Evolutionary conservation across 2,329 filamentous ascomycete species (phyloP).

Genomic region (Phialocephala subalpina): DNA sequence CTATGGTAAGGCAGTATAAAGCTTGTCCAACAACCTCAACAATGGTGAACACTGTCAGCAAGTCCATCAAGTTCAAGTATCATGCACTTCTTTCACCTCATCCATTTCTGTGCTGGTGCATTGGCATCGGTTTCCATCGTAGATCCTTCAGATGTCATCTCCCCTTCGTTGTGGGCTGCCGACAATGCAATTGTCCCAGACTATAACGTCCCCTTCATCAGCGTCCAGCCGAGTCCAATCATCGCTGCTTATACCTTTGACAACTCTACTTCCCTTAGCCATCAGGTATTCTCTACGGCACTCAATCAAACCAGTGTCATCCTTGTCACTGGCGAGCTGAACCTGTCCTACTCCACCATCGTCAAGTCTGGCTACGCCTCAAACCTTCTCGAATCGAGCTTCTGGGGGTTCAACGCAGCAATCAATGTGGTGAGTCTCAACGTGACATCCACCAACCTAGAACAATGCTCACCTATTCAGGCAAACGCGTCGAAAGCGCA

Average conservation of each 20-base stretch:
- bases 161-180: conserved; percentile 26
- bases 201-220: conserved; percentile 21
- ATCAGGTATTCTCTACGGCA: conserved; percentile 23
- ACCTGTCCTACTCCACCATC: conserved; percentile 39
- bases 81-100: background rate
- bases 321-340: conserved; percentile 32
- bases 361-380: conserved; percentile 44
- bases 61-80: background rate
- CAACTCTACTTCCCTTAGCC: conserved; percentile 20
- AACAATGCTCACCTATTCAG: background rate
- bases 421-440: conserved; percentile 36
- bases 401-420: conserved; percentile 45
- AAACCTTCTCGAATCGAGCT: conserved; percentile 42
- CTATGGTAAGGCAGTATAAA: background rate
- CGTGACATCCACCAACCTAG: background rate
- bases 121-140: background rate
- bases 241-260: conserved; percentile 9
- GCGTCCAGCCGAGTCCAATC: conserved; percentile 14
- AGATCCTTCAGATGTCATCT: conserved; percentile 14
- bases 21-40: background rate
- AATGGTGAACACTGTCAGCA: background rate
- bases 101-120: background rate
- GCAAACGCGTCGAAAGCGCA: conserved; percentile 41
- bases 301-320: conserved; percentile 37
- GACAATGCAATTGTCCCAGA: conserved; percentile 36